Evolutionary conservation across 2,329 filamentous ascomycete genomes (phyloP).

Genomic region (Alternaria metachromatica): DNA sequence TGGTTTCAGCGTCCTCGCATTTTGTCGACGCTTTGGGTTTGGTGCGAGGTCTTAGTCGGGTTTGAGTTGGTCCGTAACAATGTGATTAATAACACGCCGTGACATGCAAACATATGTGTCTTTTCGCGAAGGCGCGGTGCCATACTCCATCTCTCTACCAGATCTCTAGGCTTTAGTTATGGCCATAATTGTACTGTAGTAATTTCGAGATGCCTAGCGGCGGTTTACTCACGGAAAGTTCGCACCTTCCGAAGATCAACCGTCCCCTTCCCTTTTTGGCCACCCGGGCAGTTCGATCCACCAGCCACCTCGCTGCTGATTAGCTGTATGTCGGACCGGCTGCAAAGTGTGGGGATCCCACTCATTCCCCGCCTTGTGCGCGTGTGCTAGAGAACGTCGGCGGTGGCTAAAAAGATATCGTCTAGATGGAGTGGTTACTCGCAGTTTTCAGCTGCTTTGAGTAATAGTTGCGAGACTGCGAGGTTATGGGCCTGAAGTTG

Average conservation of each 20-base stretch:
- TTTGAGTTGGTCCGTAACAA: not conserved
- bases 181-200: not conserved
- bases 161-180: not conserved
- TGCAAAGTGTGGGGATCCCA: not conserved
- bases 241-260: not conserved
- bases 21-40: slow-evolving; percentile 4
- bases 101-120: not conserved
- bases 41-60: not conserved
- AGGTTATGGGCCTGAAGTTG: not conserved
- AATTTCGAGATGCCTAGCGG: not conserved
- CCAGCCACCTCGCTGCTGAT: not conserved
- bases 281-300: not conserved
- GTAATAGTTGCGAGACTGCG: slow-evolving; percentile 1
- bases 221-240: not conserved
- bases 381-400: not conserved
- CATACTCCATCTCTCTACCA: not conserved
- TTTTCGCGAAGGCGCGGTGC: not conserved
- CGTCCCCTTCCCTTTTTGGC: not conserved
- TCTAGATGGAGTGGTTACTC: slow-evolving; percentile 2
- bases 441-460: slow-evolving; percentile 18
- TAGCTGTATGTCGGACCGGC: not conserved
- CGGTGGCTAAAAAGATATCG: slow-evolving; percentile 1
- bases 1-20: slow-evolving; percentile 14
- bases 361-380: not conserved
- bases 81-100: not conserved